Evolutionary conservation across 73 alveolate species (phyloP).

Genomic region (Breviolum minutum): DNA sequence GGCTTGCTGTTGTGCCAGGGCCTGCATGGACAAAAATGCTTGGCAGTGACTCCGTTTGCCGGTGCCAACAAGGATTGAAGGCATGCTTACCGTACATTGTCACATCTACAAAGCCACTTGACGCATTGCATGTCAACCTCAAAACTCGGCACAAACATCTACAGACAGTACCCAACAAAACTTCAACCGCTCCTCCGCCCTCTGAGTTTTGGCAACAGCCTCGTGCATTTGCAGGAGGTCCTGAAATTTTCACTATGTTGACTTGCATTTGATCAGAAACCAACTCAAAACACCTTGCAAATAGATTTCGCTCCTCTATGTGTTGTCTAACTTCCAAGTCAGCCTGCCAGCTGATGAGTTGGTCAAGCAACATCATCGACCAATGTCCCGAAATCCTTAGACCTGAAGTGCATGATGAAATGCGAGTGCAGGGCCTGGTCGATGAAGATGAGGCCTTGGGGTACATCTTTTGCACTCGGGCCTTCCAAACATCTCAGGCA

Average conservation of each 20-base stretch:
- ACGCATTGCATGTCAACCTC: too few relatives aligned
- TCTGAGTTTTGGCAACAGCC: slow-evolving; percentile 79
- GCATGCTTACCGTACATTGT: too few relatives aligned
- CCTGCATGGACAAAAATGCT: neutral
- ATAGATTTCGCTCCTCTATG: slow-evolving; percentile 35
- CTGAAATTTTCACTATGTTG: neutral
- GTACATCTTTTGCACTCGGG: neutral
- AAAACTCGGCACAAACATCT: too few relatives aligned
- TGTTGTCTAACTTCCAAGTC: slow-evolving; percentile 82
- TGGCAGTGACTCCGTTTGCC: neutral
- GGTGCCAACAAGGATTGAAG: too few relatives aligned
- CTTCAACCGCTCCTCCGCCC: slow-evolving; percentile 59
- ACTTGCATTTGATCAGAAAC: neutral
- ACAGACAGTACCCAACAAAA: too few relatives aligned
- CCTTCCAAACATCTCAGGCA: neutral
- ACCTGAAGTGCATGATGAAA: too few relatives aligned
- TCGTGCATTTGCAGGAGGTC: slow-evolving; percentile 89
- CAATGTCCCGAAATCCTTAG: too few relatives aligned
- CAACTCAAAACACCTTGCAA: neutral
- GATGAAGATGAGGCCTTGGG: slow-evolving; percentile 41
- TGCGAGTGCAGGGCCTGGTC: slow-evolving; percentile 39
- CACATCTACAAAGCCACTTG: too few relatives aligned
- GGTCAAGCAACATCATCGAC: too few relatives aligned
- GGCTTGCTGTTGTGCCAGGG: slow-evolving; percentile 94
- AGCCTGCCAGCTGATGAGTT: neutral